Percentiles rank a stretch among this genome's conserved stretches.
These are phyloP conservation scores for Talaromyces rugulosus DNA, from an alignment of 2,329 filamentous ascomycete species.

Conservation along the genomic window DNA sequence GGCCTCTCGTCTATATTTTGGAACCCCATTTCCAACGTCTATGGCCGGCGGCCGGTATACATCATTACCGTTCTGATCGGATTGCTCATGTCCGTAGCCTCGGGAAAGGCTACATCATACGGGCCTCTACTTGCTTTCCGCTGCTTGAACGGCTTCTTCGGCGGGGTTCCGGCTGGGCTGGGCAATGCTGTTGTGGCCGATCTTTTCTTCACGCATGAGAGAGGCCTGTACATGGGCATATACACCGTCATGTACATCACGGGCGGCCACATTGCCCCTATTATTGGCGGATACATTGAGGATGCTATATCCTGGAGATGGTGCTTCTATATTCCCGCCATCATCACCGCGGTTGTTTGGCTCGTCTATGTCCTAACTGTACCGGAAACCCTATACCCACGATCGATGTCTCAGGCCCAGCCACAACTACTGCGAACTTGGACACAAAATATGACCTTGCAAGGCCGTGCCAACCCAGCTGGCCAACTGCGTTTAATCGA, in stretches of 20 bases:
- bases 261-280: constrained; percentile 6
- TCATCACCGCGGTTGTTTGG: constrained; percentile 15
- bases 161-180: constrained; percentile 37
- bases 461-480: not conserved
- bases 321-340: constrained; percentile 10
- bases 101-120: constrained; percentile 16
- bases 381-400: constrained; percentile 6
- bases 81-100: constrained; percentile 15
- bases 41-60: constrained; percentile 18
- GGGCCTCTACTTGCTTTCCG: constrained; percentile 14
- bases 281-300: constrained; percentile 5
- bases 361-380: constrained; percentile 13
- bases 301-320: not conserved
- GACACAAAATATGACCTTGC: not conserved
- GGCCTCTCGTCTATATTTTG: not conserved
- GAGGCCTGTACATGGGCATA: constrained; percentile 4
- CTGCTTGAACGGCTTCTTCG: constrained; percentile 13
- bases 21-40: constrained; percentile 15
- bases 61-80: constrained; percentile 14
- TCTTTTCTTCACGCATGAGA: constrained; percentile 49
- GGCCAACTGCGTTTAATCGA: constrained; percentile 7
- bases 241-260: constrained; percentile 4
- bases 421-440: not conserved
- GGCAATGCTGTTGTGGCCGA: constrained; percentile 63
- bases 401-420: not conserved